Conservation (phyloP, 208 protist genomes). For the Naegleria gruberi region DNA sequence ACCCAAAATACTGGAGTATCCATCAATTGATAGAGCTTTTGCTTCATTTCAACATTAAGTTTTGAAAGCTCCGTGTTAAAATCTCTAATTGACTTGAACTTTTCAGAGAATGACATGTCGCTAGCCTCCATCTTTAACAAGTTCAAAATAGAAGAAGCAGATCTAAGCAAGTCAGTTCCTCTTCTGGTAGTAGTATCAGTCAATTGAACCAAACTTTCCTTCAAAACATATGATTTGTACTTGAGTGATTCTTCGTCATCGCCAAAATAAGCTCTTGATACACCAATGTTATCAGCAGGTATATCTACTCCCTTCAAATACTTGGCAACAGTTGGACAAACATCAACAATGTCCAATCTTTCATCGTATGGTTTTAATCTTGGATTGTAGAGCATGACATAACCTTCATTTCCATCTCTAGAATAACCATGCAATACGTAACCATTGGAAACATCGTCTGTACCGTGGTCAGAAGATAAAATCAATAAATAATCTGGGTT, state of each 20-base stretch:
- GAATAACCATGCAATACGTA: constrained; percentile 13
- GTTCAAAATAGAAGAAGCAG: neutral
- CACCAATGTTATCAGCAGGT: constrained; percentile 11
- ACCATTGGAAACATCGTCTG: constrained; percentile 2
- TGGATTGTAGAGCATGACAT: constrained; percentile 17
- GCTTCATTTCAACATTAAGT: neutral
- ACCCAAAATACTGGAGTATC: neutral
- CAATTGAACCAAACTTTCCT: constrained; percentile 11
- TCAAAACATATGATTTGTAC: neutral
- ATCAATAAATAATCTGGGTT: constrained; percentile 20
- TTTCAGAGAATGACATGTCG: neutral
- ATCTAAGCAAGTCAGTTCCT: neutral
- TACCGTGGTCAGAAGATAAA: constrained; percentile 2
- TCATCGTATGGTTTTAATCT: neutral
- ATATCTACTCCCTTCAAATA: neutral
- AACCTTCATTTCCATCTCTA: constrained; percentile 16
- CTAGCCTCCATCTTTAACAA: neutral
- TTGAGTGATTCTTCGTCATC: neutral
- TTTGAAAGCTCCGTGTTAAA: neutral
- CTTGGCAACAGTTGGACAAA: neutral
- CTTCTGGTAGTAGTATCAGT: neutral
- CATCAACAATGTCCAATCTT: constrained; percentile 5
- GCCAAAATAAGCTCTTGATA: neutral
- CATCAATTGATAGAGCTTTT: neutral
- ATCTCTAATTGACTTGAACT: neutral